Base-by-base conservation (phyloP, 257 asterid species). In the Fraxinus americana region DNA sequence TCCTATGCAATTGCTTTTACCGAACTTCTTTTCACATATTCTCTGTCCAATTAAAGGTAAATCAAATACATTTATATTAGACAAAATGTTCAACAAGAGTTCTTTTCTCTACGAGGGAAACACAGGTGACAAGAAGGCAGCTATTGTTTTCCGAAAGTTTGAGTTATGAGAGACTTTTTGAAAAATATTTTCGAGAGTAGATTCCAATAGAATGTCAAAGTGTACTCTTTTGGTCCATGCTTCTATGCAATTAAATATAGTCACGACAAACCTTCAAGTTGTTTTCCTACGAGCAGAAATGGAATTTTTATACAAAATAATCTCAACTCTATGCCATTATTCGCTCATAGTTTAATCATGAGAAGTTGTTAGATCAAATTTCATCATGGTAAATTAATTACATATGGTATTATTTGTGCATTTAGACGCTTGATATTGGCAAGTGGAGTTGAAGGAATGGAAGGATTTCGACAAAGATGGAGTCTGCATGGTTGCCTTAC, bases 401-500 rank as follows among this genome's bases (percentile, higher is more conserved):
- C 11, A 19, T 19, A 7, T 1, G 8, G 21, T 67, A 29, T 45
- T 32, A 14, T 21, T 68, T 67, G 71, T 67, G 73, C 27, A 38
- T 75, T 14, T 81, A 94, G 98, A 76, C 97, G 86, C 82, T 82
- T 94, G 86, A 92, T 94, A 75, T 84, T 94, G 93, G 98, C 98
- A n/a, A 94, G 97, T 81, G 98, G 98, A 67, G 71, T 80, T 66
- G 97, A 92, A 86, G 98, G 98, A 70, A 87, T 87, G 86, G 97
- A 94, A 71, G 97, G 98, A 72, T 91, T 91, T 82, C 90, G 96
- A 72, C 97, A 91, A 79, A 90, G 98, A 84, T 94, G 98, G 97
- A 94, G 97, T 84, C 83, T 92, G 75, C 97, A 94, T 10, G 98
- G 97, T 48, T 92, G 92, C 73, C 90, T 94, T 73, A 86, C 90